Base-by-base conservation (phyloP, 371 early-diverging fungal species). In the Mucor sp. region DNA sequence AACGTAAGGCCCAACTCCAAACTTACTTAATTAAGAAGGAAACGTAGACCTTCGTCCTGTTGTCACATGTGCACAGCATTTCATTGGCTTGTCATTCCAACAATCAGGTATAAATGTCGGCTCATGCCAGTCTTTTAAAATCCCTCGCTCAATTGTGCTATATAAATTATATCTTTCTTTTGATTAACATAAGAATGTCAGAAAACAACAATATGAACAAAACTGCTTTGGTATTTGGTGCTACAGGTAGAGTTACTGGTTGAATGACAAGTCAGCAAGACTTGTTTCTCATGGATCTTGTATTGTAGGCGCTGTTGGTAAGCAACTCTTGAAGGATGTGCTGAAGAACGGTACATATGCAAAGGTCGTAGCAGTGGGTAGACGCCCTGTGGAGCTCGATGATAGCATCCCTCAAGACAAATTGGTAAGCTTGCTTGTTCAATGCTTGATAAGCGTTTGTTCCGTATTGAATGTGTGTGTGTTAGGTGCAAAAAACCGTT, bases 251-350 rank as follows among this genome's bases (percentile, higher is more conserved):
- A 8, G 6, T 30, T 53, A 4, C 15, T 19, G n/a, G 8, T n/a
- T 44, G 19, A 2, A 14, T 37, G 14, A 2, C 14, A 1, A 14
- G 12, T 14, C 7, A 1, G 37, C 14, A 37, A 37, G 14, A 37
- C 37, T 37, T 8, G 11, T 37, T 37, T 37, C 14, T 37, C 11
- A 37, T 37, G 11, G 12, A 37, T 44, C 4, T 2, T 50, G 14
- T 4, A 41, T 27, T 44, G 19, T 39, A 75, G 93, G 93, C 47
- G 91, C 91, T 33, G 89, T 90, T 3, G 94, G 94, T 39, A 89
- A 90, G 66, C 76, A 83, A 21, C 71, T 92, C 14, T 76, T 92
- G 58, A 81, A 77, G 50, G 89, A 88, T 57, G 69, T 90, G 11
- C 78, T 94, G 55, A 73, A 80, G 9, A 82, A 83, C 15, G 85